Conservation (phyloP, 768 basidiomycete genomes). For the Termitomyces sp. region DNA sequence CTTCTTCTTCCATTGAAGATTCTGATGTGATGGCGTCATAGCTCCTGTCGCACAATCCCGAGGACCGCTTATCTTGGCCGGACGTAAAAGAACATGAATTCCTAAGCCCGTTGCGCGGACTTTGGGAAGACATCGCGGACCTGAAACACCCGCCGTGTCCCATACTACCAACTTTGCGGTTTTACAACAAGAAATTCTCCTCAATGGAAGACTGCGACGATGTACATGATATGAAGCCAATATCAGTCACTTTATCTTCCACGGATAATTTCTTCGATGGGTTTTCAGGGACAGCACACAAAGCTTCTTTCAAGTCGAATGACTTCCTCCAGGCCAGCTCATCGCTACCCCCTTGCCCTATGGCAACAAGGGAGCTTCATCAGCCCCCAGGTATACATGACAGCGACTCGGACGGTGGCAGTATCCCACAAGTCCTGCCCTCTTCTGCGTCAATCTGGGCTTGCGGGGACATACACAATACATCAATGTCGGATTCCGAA, state of each 20-base stretch:
- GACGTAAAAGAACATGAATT: slow-evolving; percentile 23
- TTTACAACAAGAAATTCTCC: slow-evolving; percentile 8
- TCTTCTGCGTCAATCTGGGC: slow-evolving; percentile 21
- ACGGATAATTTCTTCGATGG: neutral
- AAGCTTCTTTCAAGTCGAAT: neutral
- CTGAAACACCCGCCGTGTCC: slow-evolving; percentile 26
- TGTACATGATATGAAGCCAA: neutral
- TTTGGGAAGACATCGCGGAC: slow-evolving; percentile 27
- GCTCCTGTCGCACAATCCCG: slow-evolving; percentile 22
- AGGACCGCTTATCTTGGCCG: slow-evolving; percentile 21
- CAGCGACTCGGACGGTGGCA: slow-evolving; percentile 5
- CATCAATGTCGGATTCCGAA: neutral
- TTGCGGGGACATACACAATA: neutral
- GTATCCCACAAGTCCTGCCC: slow-evolving; percentile 18
- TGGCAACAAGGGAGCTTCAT: neutral
- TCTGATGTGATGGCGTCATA: slow-evolving; percentile 5
- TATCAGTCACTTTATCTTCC: neutral
- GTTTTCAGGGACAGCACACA: neutral
- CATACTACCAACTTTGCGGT: slow-evolving; percentile 11
- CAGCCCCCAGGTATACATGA: neutral
- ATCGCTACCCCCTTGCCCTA: neutral
- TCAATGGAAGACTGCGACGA: neutral
- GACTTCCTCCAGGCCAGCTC: slow-evolving; percentile 1
- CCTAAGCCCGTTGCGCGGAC: slow-evolving; percentile 18
- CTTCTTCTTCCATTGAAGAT: neutral